A percentile compares a stretch with the other conserved stretches of the same genome.
Evolutionary conservation across 176 grass and related monocot genomes (phyloP).

Genomic region (Luzula sylvatica): DNA sequence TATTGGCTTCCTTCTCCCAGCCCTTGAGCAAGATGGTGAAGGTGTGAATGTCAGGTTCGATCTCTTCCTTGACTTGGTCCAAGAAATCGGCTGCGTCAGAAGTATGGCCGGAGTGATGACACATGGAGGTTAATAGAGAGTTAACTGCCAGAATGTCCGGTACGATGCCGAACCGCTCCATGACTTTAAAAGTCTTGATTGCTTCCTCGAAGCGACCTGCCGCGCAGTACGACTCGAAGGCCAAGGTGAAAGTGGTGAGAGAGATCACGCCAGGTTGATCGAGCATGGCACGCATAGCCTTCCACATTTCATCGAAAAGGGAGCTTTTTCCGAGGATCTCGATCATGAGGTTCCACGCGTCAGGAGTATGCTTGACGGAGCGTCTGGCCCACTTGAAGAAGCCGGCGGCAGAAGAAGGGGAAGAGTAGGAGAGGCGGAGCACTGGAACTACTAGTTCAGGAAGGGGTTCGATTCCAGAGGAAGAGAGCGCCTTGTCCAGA

Average conservation of each 20-base stretch:
- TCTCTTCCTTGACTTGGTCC: slow-evolving; percentile 35
- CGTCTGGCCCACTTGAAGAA: slow-evolving; percentile 63
- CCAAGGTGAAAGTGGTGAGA: slow-evolving; percentile 57
- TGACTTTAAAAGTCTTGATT: slow-evolving; percentile 49
- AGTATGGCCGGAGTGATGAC: slow-evolving; percentile 32
- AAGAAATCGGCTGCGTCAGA: slow-evolving; percentile 31
- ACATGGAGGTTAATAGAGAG: slow-evolving; percentile 60
- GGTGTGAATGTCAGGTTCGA: slow-evolving; percentile 49
- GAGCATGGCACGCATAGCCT: slow-evolving; percentile 55
- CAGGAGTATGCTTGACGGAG: slow-evolving; percentile 29
- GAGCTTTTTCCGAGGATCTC: slow-evolving; percentile 69
- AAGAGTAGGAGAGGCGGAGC: slow-evolving; percentile 37
- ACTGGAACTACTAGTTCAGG: slow-evolving; percentile 49
- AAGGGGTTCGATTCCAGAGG: slow-evolving; percentile 30
- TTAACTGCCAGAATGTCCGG: slow-evolving; percentile 57
- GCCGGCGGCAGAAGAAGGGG: slow-evolving; percentile 40
- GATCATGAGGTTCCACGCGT: slow-evolving; percentile 75
- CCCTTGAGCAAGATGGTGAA: slow-evolving; percentile 75
- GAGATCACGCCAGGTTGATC: slow-evolving; percentile 33
- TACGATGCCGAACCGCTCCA: slow-evolving; percentile 43
- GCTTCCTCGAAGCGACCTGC: slow-evolving; percentile 45
- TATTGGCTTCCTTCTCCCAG: slow-evolving; percentile 66
- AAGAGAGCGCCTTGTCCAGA: slow-evolving; percentile 42
- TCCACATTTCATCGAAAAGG: slow-evolving; percentile 80
- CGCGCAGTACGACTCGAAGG: slow-evolving; percentile 59